These are phyloP conservation scores for Moniliella sp. DNA, from an alignment of 1,284 basidiomycete species.

Conservation along the genomic window DNA sequence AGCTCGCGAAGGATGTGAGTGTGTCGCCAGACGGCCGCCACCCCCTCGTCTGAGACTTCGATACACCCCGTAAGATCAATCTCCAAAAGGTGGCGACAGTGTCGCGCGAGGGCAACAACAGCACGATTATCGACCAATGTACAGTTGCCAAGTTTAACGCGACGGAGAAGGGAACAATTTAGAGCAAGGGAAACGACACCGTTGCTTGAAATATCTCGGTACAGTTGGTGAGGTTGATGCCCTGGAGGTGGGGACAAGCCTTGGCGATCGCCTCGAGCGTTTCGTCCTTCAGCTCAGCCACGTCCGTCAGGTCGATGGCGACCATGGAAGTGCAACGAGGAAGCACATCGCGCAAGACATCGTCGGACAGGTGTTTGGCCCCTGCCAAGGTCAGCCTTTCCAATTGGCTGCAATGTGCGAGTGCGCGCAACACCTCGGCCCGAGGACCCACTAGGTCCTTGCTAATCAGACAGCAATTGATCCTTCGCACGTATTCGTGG, in stretches of 20 bases:
- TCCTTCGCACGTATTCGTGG: constrained; percentile 61
- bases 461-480: constrained; percentile 64
- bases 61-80: constrained; percentile 84
- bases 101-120: constrained; percentile 9
- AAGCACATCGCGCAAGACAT: constrained; percentile 49
- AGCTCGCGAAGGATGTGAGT: constrained; percentile 71
- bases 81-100: constrained; percentile 71
- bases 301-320: constrained; percentile 58
- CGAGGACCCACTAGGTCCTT: constrained; percentile 40
- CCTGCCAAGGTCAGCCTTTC: constrained; percentile 79
- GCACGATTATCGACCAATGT: constrained; percentile 15
- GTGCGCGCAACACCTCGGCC: neutral
- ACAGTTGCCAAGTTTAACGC: constrained; percentile 35
- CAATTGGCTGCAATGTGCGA: constrained; percentile 47
- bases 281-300: constrained; percentile 28
- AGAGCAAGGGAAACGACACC: constrained; percentile 61
- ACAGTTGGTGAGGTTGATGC: constrained; percentile 66
- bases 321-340: constrained; percentile 53
- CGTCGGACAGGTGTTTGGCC: constrained; percentile 52
- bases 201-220: constrained; percentile 55
- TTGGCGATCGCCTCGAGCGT: constrained; percentile 16
- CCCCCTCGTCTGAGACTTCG: constrained; percentile 51
- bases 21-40: constrained; percentile 61
- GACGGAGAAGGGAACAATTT: constrained; percentile 50
- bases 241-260: constrained; percentile 52